These are phyloP conservation scores for Gentiana dahurica DNA, from an alignment of 257 asterid genomes.

Conservation along the genomic window DNA sequence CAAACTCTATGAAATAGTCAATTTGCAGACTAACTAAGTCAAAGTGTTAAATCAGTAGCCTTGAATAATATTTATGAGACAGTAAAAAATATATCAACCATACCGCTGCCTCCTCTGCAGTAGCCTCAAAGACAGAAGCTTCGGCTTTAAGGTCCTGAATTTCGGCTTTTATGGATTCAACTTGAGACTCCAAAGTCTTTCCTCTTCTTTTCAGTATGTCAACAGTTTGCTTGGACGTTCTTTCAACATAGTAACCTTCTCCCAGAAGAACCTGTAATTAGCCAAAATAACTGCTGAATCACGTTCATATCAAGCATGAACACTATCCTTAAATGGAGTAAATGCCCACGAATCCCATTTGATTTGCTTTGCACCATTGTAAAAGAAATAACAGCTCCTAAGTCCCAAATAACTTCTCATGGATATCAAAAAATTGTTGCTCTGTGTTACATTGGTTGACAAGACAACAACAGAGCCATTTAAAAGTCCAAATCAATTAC, in stretches of 20 bases:
- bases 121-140: conserved; percentile 66
- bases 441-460: too few relatives aligned
- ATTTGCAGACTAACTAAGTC: background rate
- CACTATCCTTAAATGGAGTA: background rate
- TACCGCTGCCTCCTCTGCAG: conserved; percentile 71
- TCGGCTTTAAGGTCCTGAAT: conserved; percentile 72
- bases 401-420: too few relatives aligned
- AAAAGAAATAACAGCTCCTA: background rate
- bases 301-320: background rate
- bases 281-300: background rate
- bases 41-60: background rate
- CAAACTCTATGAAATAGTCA: background rate
- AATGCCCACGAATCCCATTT: background rate
- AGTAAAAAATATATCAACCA: conserved; percentile 9
- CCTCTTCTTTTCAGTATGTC: conserved; percentile 80
- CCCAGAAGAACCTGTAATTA: conserved; percentile 70
- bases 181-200: conserved; percentile 50
- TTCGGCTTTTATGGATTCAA: conserved; percentile 63
- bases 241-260: conserved; percentile 73
- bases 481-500: too few relatives aligned
- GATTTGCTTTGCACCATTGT: background rate
- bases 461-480: too few relatives aligned
- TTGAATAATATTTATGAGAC: background rate
- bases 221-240: conserved; percentile 78
- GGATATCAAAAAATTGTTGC: too few relatives aligned